Conservation (phyloP, 2,329 filamentous ascomycete species). For the Calonectria pauciramosa region DNA sequence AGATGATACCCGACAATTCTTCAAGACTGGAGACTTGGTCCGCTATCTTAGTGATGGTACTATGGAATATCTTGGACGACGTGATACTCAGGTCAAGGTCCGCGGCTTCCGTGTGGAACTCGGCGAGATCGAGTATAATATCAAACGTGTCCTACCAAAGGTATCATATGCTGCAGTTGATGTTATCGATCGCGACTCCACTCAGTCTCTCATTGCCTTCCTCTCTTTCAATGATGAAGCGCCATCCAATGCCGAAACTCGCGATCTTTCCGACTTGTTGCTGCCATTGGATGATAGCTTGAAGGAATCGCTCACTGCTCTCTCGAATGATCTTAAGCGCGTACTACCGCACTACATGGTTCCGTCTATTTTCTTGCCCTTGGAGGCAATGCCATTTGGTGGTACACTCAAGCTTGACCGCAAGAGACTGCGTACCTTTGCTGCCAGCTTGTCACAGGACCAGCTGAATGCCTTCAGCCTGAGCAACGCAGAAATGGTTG, state of each 20-base stretch:
- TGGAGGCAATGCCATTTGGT: constrained; percentile 33
- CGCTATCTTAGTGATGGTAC: constrained; percentile 40
- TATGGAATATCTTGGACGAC: constrained; percentile 47
- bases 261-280: neutral
- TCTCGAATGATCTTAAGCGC: constrained; percentile 6
- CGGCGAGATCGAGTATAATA: constrained; percentile 43
- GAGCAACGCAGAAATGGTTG: neutral
- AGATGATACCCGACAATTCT: constrained; percentile 38
- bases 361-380: constrained; percentile 15
- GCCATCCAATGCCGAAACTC: neutral
- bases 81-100: constrained; percentile 48
- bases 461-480: neutral
- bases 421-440: constrained; percentile 2
- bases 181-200: constrained; percentile 6
- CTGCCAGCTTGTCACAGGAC: neutral
- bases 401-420: constrained; percentile 38
- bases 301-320: neutral
- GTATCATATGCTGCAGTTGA: constrained; percentile 36
- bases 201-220: constrained; percentile 18
- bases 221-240: neutral
- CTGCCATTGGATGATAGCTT: neutral
- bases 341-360: constrained; percentile 37
- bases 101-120: constrained; percentile 49
- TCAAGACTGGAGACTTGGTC: constrained; percentile 51
- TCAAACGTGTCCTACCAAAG: constrained; percentile 26